Percentiles rank a stretch among this genome's conserved stretches.
Evolutionary conservation across 176 grass and related monocot species (phyloP).

Genomic region (Miscanthus lutarioriparius): DNA sequence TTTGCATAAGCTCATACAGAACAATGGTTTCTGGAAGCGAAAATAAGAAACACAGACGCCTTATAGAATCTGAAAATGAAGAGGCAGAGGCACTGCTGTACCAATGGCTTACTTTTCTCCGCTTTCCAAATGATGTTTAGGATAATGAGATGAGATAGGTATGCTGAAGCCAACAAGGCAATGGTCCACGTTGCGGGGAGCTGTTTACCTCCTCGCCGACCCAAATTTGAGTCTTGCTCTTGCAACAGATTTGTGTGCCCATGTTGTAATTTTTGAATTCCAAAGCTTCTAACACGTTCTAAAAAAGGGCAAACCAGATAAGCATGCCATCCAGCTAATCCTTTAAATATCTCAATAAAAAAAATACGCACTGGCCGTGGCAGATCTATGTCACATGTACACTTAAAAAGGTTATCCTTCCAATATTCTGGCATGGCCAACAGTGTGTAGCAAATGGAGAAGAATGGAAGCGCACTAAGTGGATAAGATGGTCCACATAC

Average conservation of each 20-base stretch:
- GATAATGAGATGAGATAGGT: background rate
- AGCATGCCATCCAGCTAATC: constrained; percentile 23
- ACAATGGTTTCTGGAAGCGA: background rate
- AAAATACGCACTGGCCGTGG: constrained; percentile 26
- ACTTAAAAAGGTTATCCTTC: background rate
- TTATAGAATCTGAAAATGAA: background rate
- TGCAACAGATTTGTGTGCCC: background rate
- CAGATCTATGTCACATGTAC: constrained; percentile 19
- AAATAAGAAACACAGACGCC: background rate
- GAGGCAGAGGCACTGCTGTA: background rate
- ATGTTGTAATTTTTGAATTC: background rate
- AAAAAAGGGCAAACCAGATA: background rate
- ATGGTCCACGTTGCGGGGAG: background rate
- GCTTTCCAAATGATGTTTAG: background rate
- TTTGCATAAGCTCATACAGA: background rate
- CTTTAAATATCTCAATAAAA: background rate
- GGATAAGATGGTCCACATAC: constrained; percentile 13
- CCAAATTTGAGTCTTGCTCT: background rate
- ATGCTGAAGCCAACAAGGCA: background rate
- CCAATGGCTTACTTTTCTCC: background rate
- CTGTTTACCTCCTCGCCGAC: background rate
- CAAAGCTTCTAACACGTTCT: background rate
- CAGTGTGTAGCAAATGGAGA: constrained; percentile 16
- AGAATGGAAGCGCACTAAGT: constrained; percentile 28
- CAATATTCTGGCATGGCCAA: constrained; percentile 23